phyloP scores from a whole-genome alignment of 2,329 filamentous ascomycete genomes.

The Trichocomaceae sp. region DNA sequence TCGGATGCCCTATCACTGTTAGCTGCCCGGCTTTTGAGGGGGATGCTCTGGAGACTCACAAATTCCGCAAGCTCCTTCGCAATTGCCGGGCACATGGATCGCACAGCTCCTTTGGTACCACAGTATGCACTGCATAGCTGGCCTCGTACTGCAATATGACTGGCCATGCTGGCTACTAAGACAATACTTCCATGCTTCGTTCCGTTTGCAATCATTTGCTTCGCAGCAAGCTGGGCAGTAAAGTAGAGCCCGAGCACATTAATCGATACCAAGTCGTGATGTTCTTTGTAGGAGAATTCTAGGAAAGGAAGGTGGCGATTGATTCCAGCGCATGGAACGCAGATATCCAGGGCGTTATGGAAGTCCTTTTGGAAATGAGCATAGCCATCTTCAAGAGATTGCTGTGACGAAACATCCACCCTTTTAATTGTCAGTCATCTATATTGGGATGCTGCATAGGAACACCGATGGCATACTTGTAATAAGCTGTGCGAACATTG shows the following conservation, averaged over 20 bases:
- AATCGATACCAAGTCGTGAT: constrained; percentile 41
- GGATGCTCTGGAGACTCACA: constrained; percentile 17
- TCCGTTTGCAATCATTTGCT: constrained; percentile 47
- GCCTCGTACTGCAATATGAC: constrained; percentile 45
- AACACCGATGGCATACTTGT: constrained; percentile 24
- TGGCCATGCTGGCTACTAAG: constrained; percentile 49
- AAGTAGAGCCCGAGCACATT: constrained; percentile 44
- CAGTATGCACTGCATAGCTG: constrained; percentile 46
- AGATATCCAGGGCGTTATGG: constrained; percentile 1
- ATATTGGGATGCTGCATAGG: background rate
- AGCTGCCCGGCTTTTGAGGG: background rate
- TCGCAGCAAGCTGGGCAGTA: constrained; percentile 44
- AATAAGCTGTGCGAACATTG: constrained; percentile 38
- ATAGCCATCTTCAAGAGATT: constrained; percentile 20
- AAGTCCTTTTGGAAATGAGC: background rate
- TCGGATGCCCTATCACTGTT: constrained; percentile 30
- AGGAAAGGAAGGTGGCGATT: constrained; percentile 26
- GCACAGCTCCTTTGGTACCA: constrained; percentile 44
- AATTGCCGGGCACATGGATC: constrained; percentile 43
- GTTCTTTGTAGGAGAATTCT: constrained; percentile 22
- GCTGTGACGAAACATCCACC: constrained; percentile 32
- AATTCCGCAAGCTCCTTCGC: constrained; percentile 40
- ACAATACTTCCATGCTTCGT: constrained; percentile 49
- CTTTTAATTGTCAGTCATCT: background rate
- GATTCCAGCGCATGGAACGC: constrained; percentile 15